Evolutionary conservation across 768 basidiomycete species (phyloP).

Genomic region (Coprinellus micaceus): DNA sequence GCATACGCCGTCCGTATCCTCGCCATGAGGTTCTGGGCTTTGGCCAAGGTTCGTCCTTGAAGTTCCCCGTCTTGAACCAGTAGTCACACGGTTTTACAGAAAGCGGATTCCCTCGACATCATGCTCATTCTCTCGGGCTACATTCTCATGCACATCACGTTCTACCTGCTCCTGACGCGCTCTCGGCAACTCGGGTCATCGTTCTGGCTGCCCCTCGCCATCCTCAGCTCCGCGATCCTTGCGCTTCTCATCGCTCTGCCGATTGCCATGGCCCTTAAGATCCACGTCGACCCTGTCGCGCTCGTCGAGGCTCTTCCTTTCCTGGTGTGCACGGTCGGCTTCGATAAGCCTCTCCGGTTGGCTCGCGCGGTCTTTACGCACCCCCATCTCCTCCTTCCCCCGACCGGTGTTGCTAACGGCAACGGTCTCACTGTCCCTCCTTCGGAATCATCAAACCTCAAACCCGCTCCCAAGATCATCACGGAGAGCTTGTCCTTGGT

Average conservation of each 20-base stretch:
- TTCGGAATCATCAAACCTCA: constrained; percentile 35
- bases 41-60: constrained; percentile 63
- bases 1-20: constrained; percentile 79
- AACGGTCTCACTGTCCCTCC: constrained; percentile 20
- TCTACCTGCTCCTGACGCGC: constrained; percentile 85
- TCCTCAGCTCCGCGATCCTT: constrained; percentile 76
- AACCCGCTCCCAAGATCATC: constrained; percentile 80
- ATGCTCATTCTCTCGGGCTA: constrained; percentile 91
- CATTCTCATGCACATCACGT: constrained; percentile 92
- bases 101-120: constrained; percentile 95
- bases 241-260: constrained; percentile 85
- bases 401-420: too few relatives aligned
- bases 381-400: constrained; percentile 53
- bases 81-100: too few relatives aligned
- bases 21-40: constrained; percentile 78
- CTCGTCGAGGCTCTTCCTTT: constrained; percentile 96
- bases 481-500: constrained; percentile 77
- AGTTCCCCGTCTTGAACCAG: too few relatives aligned
- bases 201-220: constrained; percentile 59
- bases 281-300: constrained; percentile 89
- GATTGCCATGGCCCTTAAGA: constrained; percentile 63
- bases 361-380: constrained; percentile 88
- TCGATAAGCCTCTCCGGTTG: constrained; percentile 93
- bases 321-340: constrained; percentile 95
- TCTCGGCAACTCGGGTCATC: constrained; percentile 79